Percentiles rank a stretch among this genome's conserved stretches.
Evolutionary conservation across 1,139 yeast genomes (phyloP).

Genomic region (Taphrina confusa): DNA sequence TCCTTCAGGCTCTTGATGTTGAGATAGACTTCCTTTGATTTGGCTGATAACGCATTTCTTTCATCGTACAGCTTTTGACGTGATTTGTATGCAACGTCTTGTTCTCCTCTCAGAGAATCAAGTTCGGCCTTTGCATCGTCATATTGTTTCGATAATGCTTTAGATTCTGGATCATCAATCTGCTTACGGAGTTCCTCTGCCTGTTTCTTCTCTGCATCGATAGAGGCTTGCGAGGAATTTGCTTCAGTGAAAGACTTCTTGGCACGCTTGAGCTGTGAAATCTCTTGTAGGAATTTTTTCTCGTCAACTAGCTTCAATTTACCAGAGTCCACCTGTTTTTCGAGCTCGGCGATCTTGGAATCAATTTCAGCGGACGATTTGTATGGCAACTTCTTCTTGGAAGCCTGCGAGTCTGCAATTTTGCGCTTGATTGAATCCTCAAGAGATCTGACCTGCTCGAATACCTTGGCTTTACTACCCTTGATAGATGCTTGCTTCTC

Average conservation of each 20-base stretch:
- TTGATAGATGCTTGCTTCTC: conserved; percentile 49
- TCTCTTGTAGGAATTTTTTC: conserved; percentile 80
- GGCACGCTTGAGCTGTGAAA: conserved; percentile 76
- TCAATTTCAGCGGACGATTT: conserved; percentile 79
- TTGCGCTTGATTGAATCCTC: conserved; percentile 77
- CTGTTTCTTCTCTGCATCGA: conserved; percentile 78
- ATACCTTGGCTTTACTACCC: conserved; percentile 56
- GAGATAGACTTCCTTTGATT: conserved; percentile 67
- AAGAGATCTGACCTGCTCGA: conserved; percentile 69
- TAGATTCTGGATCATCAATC: conserved; percentile 63
- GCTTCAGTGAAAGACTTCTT: conserved; percentile 75
- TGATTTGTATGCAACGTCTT: conserved; percentile 67
- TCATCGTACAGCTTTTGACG: conserved; percentile 63
- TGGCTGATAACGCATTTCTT: conserved; percentile 67
- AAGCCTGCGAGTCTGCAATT: conserved; percentile 68
- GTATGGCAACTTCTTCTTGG: conserved; percentile 68
- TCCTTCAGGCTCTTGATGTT: conserved; percentile 64
- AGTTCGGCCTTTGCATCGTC: conserved; percentile 64
- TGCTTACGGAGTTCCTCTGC: conserved; percentile 73
- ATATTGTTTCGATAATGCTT: conserved; percentile 57
- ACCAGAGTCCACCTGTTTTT: conserved; percentile 76
- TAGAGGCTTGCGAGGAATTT: conserved; percentile 72
- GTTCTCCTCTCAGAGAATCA: conserved; percentile 60
- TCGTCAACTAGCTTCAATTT: conserved; percentile 86
- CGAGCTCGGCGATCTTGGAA: conserved; percentile 66